Conservation (phyloP, 1,284 basidiomycete genomes). For the Leccinum variabile region DNA sequence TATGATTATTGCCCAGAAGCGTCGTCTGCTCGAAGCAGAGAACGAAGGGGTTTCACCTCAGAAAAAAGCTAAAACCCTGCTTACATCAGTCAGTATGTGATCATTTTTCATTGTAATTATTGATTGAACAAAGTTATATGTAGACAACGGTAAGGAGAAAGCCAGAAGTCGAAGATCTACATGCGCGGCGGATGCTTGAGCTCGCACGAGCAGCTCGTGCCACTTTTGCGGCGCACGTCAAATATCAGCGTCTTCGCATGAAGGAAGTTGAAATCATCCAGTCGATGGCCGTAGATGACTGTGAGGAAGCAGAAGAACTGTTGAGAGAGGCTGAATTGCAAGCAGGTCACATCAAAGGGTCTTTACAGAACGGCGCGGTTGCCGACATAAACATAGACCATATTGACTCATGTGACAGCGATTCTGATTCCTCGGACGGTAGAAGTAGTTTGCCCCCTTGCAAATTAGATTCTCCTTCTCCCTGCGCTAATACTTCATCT, state of each 20-base stretch:
- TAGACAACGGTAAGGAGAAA: background rate
- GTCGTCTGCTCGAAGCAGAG: no score
- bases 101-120: background rate
- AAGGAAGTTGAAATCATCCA: background rate
- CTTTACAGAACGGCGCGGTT: background rate
- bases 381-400: no score
- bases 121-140: background rate
- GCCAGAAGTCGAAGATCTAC: background rate
- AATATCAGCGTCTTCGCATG: background rate
- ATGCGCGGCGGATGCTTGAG: background rate
- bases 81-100: background rate
- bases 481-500: no score
- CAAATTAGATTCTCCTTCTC: no score
- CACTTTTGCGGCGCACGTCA: background rate
- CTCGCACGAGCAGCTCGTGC: background rate
- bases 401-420: no score
- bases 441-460: no score
- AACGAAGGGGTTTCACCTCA: background rate
- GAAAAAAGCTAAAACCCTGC: background rate
- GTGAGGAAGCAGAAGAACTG: background rate
- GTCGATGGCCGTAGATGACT: background rate
- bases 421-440: no score
- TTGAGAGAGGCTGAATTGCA: background rate
- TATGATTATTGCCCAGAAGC: no score
- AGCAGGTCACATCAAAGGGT: background rate